Percentiles rank a stretch among this genome's conserved stretches.
Evolutionary conservation across 2,329 filamentous ascomycete genomes (phyloP).

Genomic region (Amauroascus niger): DNA sequence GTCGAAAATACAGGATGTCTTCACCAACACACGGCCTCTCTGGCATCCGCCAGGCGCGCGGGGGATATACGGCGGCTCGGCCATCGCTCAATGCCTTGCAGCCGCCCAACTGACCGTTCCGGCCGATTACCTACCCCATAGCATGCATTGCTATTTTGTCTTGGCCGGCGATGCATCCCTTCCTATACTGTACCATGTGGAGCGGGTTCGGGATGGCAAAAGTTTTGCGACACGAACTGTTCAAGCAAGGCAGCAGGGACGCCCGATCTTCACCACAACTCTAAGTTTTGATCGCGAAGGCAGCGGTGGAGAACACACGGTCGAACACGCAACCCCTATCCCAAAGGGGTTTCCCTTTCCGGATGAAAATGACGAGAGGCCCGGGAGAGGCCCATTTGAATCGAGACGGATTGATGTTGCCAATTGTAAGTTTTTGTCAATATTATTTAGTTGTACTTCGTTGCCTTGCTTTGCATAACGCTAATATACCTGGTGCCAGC

Average conservation of each 20-base stretch:
- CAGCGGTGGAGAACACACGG: constrained; percentile 42
- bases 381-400: constrained; percentile 45
- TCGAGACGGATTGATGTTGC: constrained; percentile 48
- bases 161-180: constrained; percentile 76
- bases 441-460: no score
- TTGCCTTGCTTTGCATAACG: neutral
- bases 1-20: constrained; percentile 57
- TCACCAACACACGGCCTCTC: constrained; percentile 82
- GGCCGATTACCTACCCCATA: constrained; percentile 70
- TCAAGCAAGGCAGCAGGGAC: constrained; percentile 81
- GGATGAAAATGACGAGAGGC: constrained; percentile 28
- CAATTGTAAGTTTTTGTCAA: constrained; percentile 41
- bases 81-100: constrained; percentile 83
- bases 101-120: constrained; percentile 84
- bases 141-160: constrained; percentile 98
- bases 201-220: constrained; percentile 80
- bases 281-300: constrained; percentile 70
- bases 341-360: constrained; percentile 43
- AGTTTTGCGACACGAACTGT: constrained; percentile 89
- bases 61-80: constrained; percentile 85
- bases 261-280: constrained; percentile 90
- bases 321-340: constrained; percentile 57
- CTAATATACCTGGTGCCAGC: neutral
- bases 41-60: constrained; percentile 90
- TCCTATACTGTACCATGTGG: constrained; percentile 89